Evolutionary conservation across 148 eudicot species (phyloP), one percentile per base, ranked within the genome.

Genomic region (Rhododendron simsii): DNA sequence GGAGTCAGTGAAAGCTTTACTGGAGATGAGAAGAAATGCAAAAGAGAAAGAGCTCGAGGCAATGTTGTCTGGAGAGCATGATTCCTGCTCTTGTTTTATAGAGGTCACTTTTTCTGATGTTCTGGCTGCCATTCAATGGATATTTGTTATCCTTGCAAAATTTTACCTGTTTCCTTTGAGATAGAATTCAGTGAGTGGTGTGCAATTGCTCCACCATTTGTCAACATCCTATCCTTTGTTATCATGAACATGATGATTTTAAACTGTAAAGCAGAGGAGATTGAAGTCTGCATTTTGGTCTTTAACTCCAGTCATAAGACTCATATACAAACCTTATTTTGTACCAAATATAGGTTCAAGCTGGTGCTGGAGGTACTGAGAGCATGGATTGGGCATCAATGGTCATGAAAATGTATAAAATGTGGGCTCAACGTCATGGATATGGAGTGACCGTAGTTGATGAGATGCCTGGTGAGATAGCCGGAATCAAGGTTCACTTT

Each of bases 341-440:
- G 26, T 65, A 61, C 37, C 18, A 67, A 67, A 80, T 91, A 75
- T 83, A 98, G 99, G 99, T 98, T 83, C 99, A 98, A 89, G 98
- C 98, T 80, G 99, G 99, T 85, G 98, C 98, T 28, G 99, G 99
- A 74, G 99, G 99, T 89, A 95, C 99, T 73, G 98, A 98, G 90
- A 95, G 99, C 91, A 98, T 90, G 91, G 99, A 98, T 89, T 97
- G 99, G 99, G 98, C 99, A 88, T 91, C 93, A 71, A 97, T 95
- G 94, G 96, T 97, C 75, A 91, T 94, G 93, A 93, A 92, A 93
- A 97, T 97, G 99, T 97, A 97, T 87, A 95, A 93, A 87, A 90
- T 88, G 65, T 97, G 99, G 99, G 96, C 99, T 80, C 95, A 97
- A 78, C 91, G 87, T 53, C 92, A 91, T 86, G 98, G 98, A 41